Evolutionary conservation across 331 rosid species (phyloP).

Genomic region (Quercus tomentella): DNA sequence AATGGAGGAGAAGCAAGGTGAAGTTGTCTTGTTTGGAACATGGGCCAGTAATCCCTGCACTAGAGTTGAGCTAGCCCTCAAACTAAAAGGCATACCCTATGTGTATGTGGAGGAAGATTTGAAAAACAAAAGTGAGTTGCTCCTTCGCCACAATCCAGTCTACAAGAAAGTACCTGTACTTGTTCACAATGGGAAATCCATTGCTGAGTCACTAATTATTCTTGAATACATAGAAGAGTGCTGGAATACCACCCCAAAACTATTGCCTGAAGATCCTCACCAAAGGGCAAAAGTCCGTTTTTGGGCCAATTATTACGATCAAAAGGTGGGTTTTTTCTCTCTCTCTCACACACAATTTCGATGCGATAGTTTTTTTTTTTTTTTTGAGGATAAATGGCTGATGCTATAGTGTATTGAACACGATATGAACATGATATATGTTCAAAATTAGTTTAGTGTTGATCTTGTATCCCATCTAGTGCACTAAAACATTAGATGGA

Average conservation of each 20-base stretch:
- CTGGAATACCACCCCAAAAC: conserved; percentile 33
- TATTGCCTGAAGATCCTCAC: conserved; percentile 36
- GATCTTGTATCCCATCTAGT: too few relatives aligned
- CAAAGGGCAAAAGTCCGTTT: conserved; percentile 36
- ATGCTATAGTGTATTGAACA: too few relatives aligned
- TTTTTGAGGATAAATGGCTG: too few relatives aligned
- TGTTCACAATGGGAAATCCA: conserved; percentile 31
- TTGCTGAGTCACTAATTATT: conserved; percentile 34
- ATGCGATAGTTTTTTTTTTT: too few relatives aligned
- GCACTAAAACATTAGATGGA: too few relatives aligned
- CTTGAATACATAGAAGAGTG: conserved; percentile 45
- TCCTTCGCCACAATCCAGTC: conserved; percentile 32
- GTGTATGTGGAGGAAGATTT: conserved; percentile 41
- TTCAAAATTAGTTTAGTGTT: too few relatives aligned
- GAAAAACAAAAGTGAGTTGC: conserved; percentile 25
- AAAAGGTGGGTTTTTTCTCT: conserved; percentile 10
- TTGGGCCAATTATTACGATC: conserved; percentile 34
- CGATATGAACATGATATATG: too few relatives aligned
- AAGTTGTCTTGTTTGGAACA: conserved; percentile 30
- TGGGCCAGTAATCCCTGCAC: conserved; percentile 16
- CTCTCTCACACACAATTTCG: too few relatives aligned
- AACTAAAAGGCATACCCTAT: conserved; percentile 42
- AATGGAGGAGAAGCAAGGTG: conserved; percentile 21
- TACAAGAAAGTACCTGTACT: conserved; percentile 42
- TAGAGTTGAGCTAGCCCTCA: conserved; percentile 35